phyloP scores from a whole-genome alignment of 495 filamentous ascomycete species.

The Pyronema omphalodes region DNA sequence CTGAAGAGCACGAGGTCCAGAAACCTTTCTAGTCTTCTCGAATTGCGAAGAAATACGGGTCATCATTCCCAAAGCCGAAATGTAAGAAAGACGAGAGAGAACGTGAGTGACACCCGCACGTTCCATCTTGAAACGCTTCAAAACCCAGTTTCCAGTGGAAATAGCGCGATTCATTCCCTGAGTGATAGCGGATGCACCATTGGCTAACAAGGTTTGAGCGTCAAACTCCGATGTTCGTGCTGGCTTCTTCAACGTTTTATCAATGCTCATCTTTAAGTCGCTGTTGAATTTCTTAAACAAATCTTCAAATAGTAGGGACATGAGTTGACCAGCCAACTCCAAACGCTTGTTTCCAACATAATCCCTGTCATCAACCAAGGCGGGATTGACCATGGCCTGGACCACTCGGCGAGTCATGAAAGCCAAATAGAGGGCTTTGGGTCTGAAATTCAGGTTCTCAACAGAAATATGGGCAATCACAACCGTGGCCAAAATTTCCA shows the following conservation, averaged over 20 bases:
- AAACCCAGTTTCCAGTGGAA: constrained; percentile 89
- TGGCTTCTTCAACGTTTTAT: constrained; percentile 81
- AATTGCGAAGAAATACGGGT: constrained; percentile 96
- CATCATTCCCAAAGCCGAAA: constrained; percentile 99
- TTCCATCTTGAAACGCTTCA: constrained; percentile 97
- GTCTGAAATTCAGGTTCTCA: constrained; percentile 70
- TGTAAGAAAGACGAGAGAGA: constrained; percentile 85
- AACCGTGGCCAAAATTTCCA: constrained; percentile 78
- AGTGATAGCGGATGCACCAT: constrained; percentile 66
- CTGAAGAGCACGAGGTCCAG: constrained; percentile 83
- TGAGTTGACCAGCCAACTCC: constrained; percentile 80
- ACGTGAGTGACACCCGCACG: constrained; percentile 94
- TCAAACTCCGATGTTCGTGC: constrained; percentile 75
- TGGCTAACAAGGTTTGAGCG: constrained; percentile 53
- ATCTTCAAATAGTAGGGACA: constrained; percentile 94
- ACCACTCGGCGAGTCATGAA: constrained; percentile 89
- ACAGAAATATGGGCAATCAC: constrained; percentile 91
- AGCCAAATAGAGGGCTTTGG: constrained; percentile 87
- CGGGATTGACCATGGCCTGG: constrained; percentile 77
- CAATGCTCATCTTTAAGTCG: constrained; percentile 73
- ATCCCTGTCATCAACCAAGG: constrained; percentile 83
- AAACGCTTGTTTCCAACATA: constrained; percentile 96
- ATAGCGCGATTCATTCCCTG: constrained; percentile 83
- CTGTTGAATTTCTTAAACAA: constrained; percentile 85
- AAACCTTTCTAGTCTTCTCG: constrained; percentile 92